Conservation (phyloP, 1,284 basidiomycete species). For the Marasmius sp. region DNA sequence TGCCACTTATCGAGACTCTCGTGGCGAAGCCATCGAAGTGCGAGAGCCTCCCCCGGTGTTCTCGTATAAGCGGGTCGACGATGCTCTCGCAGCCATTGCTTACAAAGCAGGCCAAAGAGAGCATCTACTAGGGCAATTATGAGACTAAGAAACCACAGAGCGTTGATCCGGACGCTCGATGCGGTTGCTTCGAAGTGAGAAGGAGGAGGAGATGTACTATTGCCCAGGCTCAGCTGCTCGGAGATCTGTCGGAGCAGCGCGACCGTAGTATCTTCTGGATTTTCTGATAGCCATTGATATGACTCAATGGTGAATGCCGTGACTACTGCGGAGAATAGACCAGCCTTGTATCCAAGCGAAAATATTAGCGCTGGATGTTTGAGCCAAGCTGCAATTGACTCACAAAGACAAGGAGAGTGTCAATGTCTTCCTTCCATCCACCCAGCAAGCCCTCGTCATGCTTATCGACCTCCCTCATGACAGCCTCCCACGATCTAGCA, state of each 20-base stretch:
- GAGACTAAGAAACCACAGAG: constrained; percentile 10
- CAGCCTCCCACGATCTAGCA: no score
- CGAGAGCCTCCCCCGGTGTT: not conserved
- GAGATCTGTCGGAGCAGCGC: constrained; percentile 2
- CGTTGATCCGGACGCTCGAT: constrained; percentile 1
- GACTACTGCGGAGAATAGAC: constrained; percentile 5
- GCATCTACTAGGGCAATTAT: constrained; percentile 1
- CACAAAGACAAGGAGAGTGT: constrained; percentile 3
- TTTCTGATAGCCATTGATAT: constrained; percentile 5
- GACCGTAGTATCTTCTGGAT: not conserved
- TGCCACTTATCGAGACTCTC: not conserved
- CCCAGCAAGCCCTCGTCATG: not conserved
- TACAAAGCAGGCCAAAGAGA: constrained; percentile 7
- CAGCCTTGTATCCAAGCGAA: not conserved
- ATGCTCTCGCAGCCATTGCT: constrained; percentile 13
- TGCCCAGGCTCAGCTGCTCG: not conserved
- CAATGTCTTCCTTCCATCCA: no score
- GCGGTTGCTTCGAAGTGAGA: not conserved
- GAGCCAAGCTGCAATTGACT: not conserved
- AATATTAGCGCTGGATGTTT: not conserved
- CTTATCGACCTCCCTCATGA: not conserved
- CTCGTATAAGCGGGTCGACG: not conserved
- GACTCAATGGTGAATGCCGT: constrained; percentile 9
- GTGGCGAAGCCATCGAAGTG: not conserved
- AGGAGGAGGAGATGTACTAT: not conserved